These are phyloP conservation scores for Skeletonema marinoi DNA, from an alignment of 108 stramenopile genomes.

Conservation along the genomic window DNA sequence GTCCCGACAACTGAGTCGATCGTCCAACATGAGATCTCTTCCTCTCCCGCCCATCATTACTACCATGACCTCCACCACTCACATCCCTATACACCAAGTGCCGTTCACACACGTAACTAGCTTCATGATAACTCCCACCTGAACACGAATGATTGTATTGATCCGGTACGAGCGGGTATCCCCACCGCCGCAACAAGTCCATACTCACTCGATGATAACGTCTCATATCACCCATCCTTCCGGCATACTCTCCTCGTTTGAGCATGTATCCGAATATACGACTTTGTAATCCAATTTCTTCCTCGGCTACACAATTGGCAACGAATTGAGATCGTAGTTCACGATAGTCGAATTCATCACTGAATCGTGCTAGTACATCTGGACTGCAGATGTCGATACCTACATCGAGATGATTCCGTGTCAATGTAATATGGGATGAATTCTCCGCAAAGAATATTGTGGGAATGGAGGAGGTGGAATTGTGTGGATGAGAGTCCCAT, in stretches of 20 bases:
- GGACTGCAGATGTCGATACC: slow-evolving; percentile 97
- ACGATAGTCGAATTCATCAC: slow-evolving; percentile 97
- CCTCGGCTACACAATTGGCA: slow-evolving; percentile 90
- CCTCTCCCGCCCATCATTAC: slow-evolving; percentile 31
- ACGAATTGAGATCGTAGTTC: slow-evolving; percentile 90
- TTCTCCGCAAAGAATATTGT: slow-evolving; percentile 78
- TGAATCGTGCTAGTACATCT: slow-evolving; percentile 94
- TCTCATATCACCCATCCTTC: slow-evolving; percentile 84
- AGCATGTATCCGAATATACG: slow-evolving; percentile 89
- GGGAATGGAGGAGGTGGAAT: slow-evolving; percentile 53
- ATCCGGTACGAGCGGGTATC: slow-evolving; percentile 94
- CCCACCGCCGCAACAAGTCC: slow-evolving; percentile 92
- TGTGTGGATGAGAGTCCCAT: slow-evolving; percentile 60
- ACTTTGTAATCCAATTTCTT: slow-evolving; percentile 90
- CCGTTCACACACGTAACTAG: slow-evolving; percentile 54
- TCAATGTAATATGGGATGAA: slow-evolving; percentile 65
- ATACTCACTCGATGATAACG: slow-evolving; percentile 87
- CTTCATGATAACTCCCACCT: slow-evolving; percentile 31
- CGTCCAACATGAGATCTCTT: slow-evolving; percentile 69
- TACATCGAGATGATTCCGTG: slow-evolving; percentile 90
- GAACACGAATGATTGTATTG: slow-evolving; percentile 50
- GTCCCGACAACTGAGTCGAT: slow-evolving; percentile 59
- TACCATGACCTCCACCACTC: slow-evolving; percentile 34
- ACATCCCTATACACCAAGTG: slow-evolving; percentile 63
- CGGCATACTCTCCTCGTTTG: slow-evolving; percentile 78